A percentile compares a stretch with the other conserved stretches of the same genome.
Conservation (phyloP, 2,329 filamentous ascomycete genomes). For the Colletotrichum sojae region DNA sequence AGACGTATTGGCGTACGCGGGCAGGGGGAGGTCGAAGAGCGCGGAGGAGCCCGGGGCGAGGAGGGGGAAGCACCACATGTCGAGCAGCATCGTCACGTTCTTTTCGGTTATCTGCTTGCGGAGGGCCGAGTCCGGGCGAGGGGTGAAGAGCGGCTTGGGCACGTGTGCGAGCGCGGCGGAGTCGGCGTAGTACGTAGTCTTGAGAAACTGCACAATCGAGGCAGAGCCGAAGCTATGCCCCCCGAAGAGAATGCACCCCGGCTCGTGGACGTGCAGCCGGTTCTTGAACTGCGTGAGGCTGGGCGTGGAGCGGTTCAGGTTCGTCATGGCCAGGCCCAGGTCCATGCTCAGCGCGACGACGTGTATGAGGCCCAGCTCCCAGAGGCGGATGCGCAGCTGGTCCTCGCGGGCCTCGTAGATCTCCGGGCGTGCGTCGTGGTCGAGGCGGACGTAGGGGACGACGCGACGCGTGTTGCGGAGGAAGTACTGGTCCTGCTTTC, state of each 20-base stretch:
- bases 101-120: conserved; percentile 76
- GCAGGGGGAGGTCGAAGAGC: conserved; percentile 81
- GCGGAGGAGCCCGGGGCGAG: conserved; percentile 72
- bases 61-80: conserved; percentile 86
- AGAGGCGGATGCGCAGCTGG: conserved; percentile 81
- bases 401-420: conserved; percentile 77
- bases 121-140: conserved; percentile 68
- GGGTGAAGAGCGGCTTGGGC: conserved; percentile 73
- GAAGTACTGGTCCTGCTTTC: conserved; percentile 57
- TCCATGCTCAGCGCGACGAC: conserved; percentile 79
- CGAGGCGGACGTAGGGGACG: conserved; percentile 65
- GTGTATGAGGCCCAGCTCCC: conserved; percentile 82
- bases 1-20: conserved; percentile 70
- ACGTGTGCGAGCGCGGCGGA: conserved; percentile 61
- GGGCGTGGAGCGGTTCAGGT: conserved; percentile 65
- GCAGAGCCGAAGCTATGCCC: conserved; percentile 88
- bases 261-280: conserved; percentile 77
- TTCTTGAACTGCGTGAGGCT: conserved; percentile 72
- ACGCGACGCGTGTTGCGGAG: conserved; percentile 50
- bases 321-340: conserved; percentile 62
- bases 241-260: conserved; percentile 80
- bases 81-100: conserved; percentile 78
- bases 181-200: conserved; percentile 80
- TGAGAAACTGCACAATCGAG: conserved; percentile 82
- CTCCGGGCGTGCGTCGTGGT: conserved; percentile 76